Evolutionary conservation across 73 alveolate species (phyloP).

Genomic region (Loxodes magnus): DNA sequence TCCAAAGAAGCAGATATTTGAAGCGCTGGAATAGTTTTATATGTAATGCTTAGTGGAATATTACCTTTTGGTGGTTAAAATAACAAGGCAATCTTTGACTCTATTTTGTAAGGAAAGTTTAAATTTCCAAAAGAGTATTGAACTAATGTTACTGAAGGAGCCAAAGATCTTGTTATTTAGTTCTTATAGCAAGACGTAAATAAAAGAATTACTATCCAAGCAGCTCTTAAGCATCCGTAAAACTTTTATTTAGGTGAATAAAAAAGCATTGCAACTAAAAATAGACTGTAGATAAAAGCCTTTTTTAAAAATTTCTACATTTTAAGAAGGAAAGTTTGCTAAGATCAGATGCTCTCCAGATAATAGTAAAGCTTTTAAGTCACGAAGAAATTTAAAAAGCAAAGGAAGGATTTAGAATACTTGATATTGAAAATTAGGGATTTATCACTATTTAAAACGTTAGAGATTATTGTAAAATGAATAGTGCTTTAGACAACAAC

Average conservation of each 20-base stretch:
- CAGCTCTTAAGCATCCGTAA: slow-evolving; percentile 55
- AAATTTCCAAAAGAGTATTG: slow-evolving; percentile 26
- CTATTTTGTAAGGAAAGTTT: background rate
- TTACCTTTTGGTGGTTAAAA: slow-evolving; percentile 14
- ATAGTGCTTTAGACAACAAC: background rate
- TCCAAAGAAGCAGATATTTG: slow-evolving; percentile 13
- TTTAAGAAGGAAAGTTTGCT: too few relatives aligned
- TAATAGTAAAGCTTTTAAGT: too few relatives aligned
- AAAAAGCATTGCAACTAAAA: too few relatives aligned
- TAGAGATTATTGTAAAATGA: background rate
- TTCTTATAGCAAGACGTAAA: slow-evolving; percentile 52
- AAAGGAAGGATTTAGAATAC: background rate
- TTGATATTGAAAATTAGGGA: background rate
- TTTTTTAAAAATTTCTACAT: too few relatives aligned
- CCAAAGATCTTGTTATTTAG: slow-evolving; percentile 49
- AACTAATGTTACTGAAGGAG: slow-evolving; percentile 17
- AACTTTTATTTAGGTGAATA: slow-evolving; percentile 14
- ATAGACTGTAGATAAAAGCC: too few relatives aligned
- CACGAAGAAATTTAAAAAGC: background rate
- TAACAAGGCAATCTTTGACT: background rate
- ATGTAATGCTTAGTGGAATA: slow-evolving; percentile 10
- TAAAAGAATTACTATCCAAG: slow-evolving; percentile 39
- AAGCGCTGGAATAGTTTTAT: slow-evolving; percentile 17
- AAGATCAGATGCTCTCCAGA: too few relatives aligned
- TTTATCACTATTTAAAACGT: background rate